Evolutionary conservation across 2,329 filamentous ascomycete genomes (phyloP), one percentile per base, ranked within the genome.

Genomic region (Zymoseptoria pseudotritici): DNA sequence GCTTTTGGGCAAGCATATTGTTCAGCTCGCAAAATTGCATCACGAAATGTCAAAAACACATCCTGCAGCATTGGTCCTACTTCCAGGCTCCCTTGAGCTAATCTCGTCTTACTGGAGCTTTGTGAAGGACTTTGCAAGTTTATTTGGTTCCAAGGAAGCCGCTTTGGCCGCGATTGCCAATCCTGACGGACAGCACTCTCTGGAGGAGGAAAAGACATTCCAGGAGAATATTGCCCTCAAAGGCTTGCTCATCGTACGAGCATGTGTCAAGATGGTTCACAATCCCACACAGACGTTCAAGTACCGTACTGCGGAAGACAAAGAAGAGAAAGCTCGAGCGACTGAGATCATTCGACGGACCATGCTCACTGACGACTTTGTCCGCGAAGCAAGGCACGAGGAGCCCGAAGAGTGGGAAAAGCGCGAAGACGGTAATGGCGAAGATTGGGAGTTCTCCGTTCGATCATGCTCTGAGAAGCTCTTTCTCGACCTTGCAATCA

Each of bases 321-420:
- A 91, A 68, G 83, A 87, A 55, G 90, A 96, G 73, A 87, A 90
- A 67, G 83, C 84, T 36, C 79, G 84, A 65, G 89, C 91, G 0
- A 84, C 86, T 13, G 77, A 84, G 7, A 77, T 86, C 8, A 80
- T 97, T 70, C 91, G 90, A 72, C 79, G 79, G 1, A 81, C 91
- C 21, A 79, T 99, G 0, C 82, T 99, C 52, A 89, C 86, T 4
- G 81, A 89, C 42, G 83, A 88, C 0, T 84, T 97, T 60, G 86
- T 96, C 2, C 79, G 88, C 17, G 85, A 92, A 65, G 87, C 96
- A 66, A 90, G 94, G 94, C 88, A 95, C 54, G 88, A 95, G 70
- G 91, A 96, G 60, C 91, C 93, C 0, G 91, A 99, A 73, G 91
- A 95, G 57, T 99, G 94, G 92, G 93, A 97, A 73, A 87, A 89